phyloP scores from a whole-genome alignment of 1,284 basidiomycete species.

The Heimioporus retisporus region DNA sequence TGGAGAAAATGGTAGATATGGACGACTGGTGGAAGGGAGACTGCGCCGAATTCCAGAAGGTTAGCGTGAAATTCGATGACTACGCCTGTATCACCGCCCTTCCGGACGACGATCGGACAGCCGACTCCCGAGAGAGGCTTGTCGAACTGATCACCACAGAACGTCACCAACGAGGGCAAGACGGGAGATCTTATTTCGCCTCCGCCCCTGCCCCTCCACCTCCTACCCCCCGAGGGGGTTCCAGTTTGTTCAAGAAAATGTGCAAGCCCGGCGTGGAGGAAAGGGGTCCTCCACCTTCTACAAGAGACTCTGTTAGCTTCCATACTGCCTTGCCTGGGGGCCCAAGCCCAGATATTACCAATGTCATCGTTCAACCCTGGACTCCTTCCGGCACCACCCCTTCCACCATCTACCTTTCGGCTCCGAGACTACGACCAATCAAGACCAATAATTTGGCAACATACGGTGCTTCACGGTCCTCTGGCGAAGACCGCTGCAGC shows the following conservation, averaged over 20 bases:
- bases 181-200: constrained; percentile 29
- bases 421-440: not conserved
- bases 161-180: constrained; percentile 19
- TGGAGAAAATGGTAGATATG: constrained; percentile 31
- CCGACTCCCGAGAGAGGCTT: constrained; percentile 28
- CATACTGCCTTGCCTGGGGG: constrained; percentile 26
- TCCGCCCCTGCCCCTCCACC: constrained; percentile 4
- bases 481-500: constrained; percentile 24
- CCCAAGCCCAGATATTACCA: constrained; percentile 11
- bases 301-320: constrained; percentile 13
- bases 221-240: not conserved
- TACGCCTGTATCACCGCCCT: constrained; percentile 37
- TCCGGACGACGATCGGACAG: constrained; percentile 12
- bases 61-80: constrained; percentile 35
- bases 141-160: constrained; percentile 20
- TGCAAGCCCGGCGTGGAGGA: not conserved
- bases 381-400: constrained; percentile 13
- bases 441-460: constrained; percentile 4
- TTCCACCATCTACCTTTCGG: no score
- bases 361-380: constrained; percentile 14
- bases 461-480: constrained; percentile 1
- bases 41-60: not conserved
- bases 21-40: constrained; percentile 42
- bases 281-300: not conserved
- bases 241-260: constrained; percentile 1